Percentiles rank a stretch among this genome's conserved stretches.
phyloP scores from a whole-genome alignment of 2,329 filamentous ascomycete species.

The Trichoderma sp. region DNA sequence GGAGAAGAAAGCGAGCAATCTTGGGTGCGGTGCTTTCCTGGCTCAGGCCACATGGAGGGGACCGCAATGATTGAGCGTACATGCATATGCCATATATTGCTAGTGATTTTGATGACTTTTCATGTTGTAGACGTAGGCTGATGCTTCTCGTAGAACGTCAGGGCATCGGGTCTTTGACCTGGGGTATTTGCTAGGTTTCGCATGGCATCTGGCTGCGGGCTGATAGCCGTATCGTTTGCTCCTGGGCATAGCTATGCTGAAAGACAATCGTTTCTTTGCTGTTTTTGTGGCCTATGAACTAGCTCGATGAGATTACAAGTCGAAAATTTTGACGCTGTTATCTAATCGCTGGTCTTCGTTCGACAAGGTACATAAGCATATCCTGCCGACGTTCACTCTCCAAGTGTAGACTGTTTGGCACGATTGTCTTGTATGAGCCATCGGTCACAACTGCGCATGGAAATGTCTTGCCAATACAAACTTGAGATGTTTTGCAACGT shows the following conservation, averaged over 20 bases:
- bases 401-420: too few relatives aligned
- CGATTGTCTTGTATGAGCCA: neutral
- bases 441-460: neutral
- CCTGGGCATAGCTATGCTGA: neutral
- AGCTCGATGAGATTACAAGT: neutral
- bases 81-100: constrained; percentile 37
- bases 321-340: neutral
- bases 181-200: neutral
- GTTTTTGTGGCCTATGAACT: neutral
- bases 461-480: neutral
- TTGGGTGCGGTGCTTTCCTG: constrained; percentile 62
- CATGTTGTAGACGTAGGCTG: constrained; percentile 15
- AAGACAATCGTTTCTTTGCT: neutral
- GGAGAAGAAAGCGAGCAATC: constrained; percentile 61
- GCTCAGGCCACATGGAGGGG: constrained; percentile 53
- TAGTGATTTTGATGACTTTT: constrained; percentile 15
- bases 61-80: constrained; percentile 65
- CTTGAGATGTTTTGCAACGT: neutral
- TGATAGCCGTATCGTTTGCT: neutral
- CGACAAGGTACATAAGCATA: too few relatives aligned
- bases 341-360: neutral
- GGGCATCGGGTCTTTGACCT: neutral
- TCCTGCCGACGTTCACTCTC: neutral
- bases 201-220: neutral
- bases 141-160: neutral